A percentile compares a stretch with the other conserved stretches of the same genome.
Evolutionary conservation across 2,329 filamentous ascomycete genomes (phyloP).

Genomic region (Ploettnerulaceae sp.): DNA sequence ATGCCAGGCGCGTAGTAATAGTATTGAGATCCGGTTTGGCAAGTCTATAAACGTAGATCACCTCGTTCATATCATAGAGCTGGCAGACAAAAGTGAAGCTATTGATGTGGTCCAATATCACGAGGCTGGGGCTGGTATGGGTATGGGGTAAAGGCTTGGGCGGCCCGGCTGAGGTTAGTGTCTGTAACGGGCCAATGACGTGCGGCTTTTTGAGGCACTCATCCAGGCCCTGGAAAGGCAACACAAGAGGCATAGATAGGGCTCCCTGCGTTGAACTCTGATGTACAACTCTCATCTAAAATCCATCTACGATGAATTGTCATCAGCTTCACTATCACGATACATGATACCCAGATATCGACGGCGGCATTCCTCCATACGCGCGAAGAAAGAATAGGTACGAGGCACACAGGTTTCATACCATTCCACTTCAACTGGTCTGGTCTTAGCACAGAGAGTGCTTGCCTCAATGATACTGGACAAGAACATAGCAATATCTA

Average conservation of each 20-base stretch:
- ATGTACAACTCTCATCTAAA: too few species aligned
- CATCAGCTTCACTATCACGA: neutral
- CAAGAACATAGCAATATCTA: neutral
- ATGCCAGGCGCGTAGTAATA: neutral
- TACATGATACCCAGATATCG: neutral
- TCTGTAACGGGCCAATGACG: neutral
- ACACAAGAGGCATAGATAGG: neutral
- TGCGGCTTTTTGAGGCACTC: neutral
- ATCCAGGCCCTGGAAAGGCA: neutral
- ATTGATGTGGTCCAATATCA: neutral
- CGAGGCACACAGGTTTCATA: neutral
- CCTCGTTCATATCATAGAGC: neutral
- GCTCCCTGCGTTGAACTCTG: too few species aligned
- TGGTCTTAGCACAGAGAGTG: neutral
- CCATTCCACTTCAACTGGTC: conserved; percentile 4
- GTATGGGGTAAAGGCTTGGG: neutral
- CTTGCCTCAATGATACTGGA: neutral
- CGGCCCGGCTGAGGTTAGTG: neutral
- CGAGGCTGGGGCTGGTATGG: conserved; percentile 3
- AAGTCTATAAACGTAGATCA: too few species aligned
- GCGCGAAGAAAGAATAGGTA: neutral
- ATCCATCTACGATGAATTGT: neutral
- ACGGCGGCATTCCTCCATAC: neutral
- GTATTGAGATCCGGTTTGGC: too few species aligned
- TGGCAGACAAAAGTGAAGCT: neutral